Conservation (phyloP, 1,284 basidiomycete species). For the Pseudozyma thailandica region DNA sequence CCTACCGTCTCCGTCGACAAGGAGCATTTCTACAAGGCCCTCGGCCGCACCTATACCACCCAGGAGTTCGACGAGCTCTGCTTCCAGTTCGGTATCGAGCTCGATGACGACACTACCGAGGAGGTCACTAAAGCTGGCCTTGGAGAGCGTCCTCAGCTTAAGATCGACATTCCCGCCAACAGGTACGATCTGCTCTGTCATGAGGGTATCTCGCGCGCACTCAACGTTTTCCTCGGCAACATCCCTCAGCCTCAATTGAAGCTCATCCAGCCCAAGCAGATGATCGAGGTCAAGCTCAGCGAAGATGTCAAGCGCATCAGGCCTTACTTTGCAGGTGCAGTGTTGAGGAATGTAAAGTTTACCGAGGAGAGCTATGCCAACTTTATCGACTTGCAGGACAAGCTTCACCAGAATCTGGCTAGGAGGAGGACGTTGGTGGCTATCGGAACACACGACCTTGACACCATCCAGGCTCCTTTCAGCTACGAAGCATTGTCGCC, state of each 20-base stretch:
- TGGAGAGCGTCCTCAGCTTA: constrained; percentile 90
- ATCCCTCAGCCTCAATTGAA: constrained; percentile 73
- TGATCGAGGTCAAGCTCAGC: constrained; percentile 53
- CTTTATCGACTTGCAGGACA: constrained; percentile 97
- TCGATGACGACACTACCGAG: constrained; percentile 96
- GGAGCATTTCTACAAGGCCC: constrained; percentile 87
- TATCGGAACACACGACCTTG: constrained; percentile 97
- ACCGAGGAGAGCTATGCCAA: constrained; percentile 89
- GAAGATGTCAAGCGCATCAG: constrained; percentile 74
- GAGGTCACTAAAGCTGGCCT: constrained; percentile 79
- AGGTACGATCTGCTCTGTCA: constrained; percentile 96
- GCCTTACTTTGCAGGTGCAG: constrained; percentile 88
- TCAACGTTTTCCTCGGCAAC: constrained; percentile 85
- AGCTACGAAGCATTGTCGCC: constrained; percentile 89
- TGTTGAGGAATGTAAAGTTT: constrained; percentile 88
- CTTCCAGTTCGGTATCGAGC: constrained; percentile 96
- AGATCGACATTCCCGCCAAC: constrained; percentile 98
- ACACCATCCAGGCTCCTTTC: constrained; percentile 87
- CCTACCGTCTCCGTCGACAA: constrained; percentile 96
- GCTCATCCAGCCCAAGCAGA: constrained; percentile 47
- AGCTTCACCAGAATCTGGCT: constrained; percentile 95
- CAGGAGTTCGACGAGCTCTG: constrained; percentile 93
- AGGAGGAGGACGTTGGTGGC: constrained; percentile 89
- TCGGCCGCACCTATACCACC: constrained; percentile 80
- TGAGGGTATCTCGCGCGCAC: constrained; percentile 90